Percentiles rank a stretch among this genome's conserved stretches.
Evolutionary conservation across 371 early-diverging fungal genomes (phyloP).

Genomic region (Syncephalastrum racemosum): DNA sequence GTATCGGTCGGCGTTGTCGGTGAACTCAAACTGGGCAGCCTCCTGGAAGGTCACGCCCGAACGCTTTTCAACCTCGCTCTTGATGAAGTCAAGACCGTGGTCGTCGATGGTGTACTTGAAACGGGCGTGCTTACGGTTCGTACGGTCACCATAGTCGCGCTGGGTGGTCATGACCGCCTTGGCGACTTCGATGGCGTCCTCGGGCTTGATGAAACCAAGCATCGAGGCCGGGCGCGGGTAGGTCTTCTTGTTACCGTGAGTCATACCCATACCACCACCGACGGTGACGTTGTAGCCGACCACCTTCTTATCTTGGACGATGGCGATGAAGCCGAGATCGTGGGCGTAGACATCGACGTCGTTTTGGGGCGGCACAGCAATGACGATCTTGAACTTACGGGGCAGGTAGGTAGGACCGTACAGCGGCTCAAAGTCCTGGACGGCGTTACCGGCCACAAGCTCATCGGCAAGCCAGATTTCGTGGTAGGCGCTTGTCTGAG

Average conservation of each 20-base stretch:
- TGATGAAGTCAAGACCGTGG: slow-evolving; percentile 88
- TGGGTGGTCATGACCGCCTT: slow-evolving; percentile 90
- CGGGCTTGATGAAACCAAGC: slow-evolving; percentile 79
- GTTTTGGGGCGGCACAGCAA: slow-evolving; percentile 93
- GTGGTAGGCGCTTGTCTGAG: slow-evolving; percentile 88
- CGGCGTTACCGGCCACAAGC: slow-evolving; percentile 76
- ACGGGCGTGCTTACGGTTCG: slow-evolving; percentile 96
- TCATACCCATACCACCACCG: slow-evolving; percentile 97
- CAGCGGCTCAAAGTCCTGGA: slow-evolving; percentile 85
- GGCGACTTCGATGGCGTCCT: slow-evolving; percentile 74
- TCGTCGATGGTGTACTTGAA: slow-evolving; percentile 97
- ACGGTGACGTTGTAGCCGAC: slow-evolving; percentile 91
- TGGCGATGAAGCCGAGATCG: slow-evolving; percentile 91
- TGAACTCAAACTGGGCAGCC: slow-evolving; percentile 70
- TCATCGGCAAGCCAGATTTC: slow-evolving; percentile 95
- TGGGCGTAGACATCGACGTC: slow-evolving; percentile 95
- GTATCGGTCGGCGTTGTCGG: slow-evolving; percentile 88
- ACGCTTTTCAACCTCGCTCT: slow-evolving; percentile 77
- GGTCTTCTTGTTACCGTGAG: slow-evolving; percentile 95
- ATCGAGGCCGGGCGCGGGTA: slow-evolving; percentile 83
- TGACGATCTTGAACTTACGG: slow-evolving; percentile 93
- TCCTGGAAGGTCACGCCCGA: slow-evolving; percentile 71
- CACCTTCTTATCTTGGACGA: slow-evolving; percentile 71
- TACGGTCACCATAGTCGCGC: slow-evolving; percentile 92
- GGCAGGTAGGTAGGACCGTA: slow-evolving; percentile 92